Percentiles rank a stretch among this genome's conserved stretches.
These are phyloP conservation scores for Ogataea kodamae DNA, from an alignment of 805 yeast genomes.

Conservation along the genomic window DNA sequence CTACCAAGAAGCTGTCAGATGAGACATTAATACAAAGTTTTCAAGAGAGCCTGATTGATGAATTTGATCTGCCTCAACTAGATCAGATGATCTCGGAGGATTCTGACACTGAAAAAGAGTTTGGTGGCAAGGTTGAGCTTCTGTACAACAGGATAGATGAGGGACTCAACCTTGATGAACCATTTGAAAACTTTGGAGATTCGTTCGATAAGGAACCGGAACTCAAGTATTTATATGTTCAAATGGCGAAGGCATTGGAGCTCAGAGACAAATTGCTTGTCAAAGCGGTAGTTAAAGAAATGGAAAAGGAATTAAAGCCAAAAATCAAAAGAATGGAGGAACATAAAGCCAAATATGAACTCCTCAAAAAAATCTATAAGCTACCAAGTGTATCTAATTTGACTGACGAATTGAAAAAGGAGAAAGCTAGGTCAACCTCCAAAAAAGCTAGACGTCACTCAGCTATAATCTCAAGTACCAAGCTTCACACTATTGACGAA, in stretches of 20 bases:
- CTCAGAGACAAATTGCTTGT: constrained; percentile 22
- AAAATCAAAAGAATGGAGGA: constrained; percentile 19
- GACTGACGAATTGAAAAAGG: constrained; percentile 10
- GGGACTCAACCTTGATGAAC: constrained; percentile 16
- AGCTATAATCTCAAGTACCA: constrained; percentile 1
- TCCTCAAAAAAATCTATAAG: constrained; percentile 23
- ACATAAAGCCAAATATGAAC: constrained; percentile 25
- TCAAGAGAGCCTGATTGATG: constrained; percentile 14
- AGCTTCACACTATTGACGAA: constrained; percentile 11
- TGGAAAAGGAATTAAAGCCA: constrained; percentile 25
- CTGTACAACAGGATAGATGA: constrained; percentile 18
- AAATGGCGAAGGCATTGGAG: constrained; percentile 15
- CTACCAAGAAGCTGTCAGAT: constrained; percentile 13
- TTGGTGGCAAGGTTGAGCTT: constrained; percentile 17
- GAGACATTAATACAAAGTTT: constrained; percentile 17
- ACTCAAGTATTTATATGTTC: constrained; percentile 11
- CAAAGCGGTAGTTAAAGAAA: constrained; percentile 18
- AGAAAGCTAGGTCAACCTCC: neutral
- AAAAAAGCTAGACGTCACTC: constrained; percentile 3
- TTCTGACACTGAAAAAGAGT: no score
- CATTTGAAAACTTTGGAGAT: constrained; percentile 14
- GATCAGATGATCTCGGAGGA: constrained; percentile 12
- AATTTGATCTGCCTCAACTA: constrained; percentile 15
- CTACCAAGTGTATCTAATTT: constrained; percentile 29
- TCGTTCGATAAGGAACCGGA: constrained; percentile 3